Evolutionary conservation across 441 rosid species (phyloP).

Genomic region (Populus trichocarpa): DNA sequence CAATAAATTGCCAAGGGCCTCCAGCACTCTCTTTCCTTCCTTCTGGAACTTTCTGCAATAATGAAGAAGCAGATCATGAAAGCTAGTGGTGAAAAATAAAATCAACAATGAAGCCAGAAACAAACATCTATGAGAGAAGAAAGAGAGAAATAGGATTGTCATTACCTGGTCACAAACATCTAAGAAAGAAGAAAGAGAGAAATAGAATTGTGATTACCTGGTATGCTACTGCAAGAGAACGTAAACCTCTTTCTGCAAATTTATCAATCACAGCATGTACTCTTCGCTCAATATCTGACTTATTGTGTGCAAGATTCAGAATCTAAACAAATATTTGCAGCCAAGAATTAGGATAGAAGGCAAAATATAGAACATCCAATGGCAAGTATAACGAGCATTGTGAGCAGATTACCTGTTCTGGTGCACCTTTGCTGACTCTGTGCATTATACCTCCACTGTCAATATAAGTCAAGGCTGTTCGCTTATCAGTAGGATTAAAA

Average conservation of each 20-base stretch:
- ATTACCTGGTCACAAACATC: slow-evolving; percentile 52
- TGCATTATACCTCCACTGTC: slow-evolving; percentile 83
- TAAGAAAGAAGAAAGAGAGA: background rate
- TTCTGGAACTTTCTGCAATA: slow-evolving; percentile 83
- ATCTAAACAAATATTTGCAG: slow-evolving; percentile 45
- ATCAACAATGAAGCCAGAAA: background rate
- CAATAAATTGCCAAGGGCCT: slow-evolving; percentile 89
- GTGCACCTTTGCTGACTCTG: slow-evolving; percentile 98
- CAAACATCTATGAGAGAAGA: background rate
- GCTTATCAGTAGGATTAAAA: slow-evolving; percentile 92
- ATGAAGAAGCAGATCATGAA: background rate
- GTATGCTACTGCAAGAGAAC: slow-evolving; percentile 94
- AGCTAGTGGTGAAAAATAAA: background rate
- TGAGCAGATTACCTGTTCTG: slow-evolving; percentile 72
- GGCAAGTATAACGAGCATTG: background rate
- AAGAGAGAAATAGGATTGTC: background rate
- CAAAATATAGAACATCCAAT: background rate
- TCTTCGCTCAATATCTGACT: slow-evolving; percentile 75
- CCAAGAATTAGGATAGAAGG: slow-evolving; percentile 12
- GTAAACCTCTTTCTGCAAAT: slow-evolving; percentile 90
- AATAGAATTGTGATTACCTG: slow-evolving; percentile 44
- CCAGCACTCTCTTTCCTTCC: slow-evolving; percentile 83
- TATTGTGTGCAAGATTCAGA: slow-evolving; percentile 81
- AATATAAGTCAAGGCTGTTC: slow-evolving; percentile 85
- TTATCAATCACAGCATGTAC: slow-evolving; percentile 91